Conservation (phyloP, 2,329 filamentous ascomycete species). For the Lachnellula arida region DNA sequence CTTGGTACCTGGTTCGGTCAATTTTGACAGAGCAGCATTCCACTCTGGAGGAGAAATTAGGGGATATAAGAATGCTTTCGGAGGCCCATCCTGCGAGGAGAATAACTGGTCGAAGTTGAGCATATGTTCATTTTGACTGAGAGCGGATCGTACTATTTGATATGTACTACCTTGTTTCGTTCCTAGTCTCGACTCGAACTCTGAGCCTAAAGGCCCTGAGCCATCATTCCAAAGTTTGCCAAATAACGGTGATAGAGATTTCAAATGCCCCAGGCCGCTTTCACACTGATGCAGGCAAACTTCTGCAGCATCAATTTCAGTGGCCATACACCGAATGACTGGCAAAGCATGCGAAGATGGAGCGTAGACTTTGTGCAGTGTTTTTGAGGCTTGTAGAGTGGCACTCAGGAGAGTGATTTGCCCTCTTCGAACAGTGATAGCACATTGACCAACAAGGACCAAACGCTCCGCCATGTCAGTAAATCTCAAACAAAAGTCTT, state of each 20-base stretch:
- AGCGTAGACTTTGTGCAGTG: slow-evolving; percentile 55
- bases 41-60: slow-evolving; percentile 54
- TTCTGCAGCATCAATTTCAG: slow-evolving; percentile 47
- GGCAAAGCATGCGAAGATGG: slow-evolving; percentile 67
- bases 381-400: slow-evolving; percentile 46
- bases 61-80: slow-evolving; percentile 46
- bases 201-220: slow-evolving; percentile 19
- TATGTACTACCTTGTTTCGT: slow-evolving; percentile 37
- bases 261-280: slow-evolving; percentile 48
- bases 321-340: slow-evolving; percentile 48
- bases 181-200: slow-evolving; percentile 12
- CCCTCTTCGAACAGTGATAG: slow-evolving; percentile 56
- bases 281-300: slow-evolving; percentile 50
- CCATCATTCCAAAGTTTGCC: slow-evolving; percentile 59
- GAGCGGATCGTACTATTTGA: slow-evolving; percentile 40
- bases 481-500: not conserved
- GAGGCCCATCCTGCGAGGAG: slow-evolving; percentile 48
- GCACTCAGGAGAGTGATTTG: slow-evolving; percentile 63
- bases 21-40: slow-evolving; percentile 42
- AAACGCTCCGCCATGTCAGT: slow-evolving; percentile 45
- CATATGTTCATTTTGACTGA: slow-evolving; percentile 1
- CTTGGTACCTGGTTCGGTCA: slow-evolving; percentile 32
- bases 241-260: slow-evolving; percentile 61
- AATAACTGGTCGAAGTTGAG: slow-evolving; percentile 43
- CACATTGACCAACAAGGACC: slow-evolving; percentile 63